phyloP scores from a whole-genome alignment of 2,329 filamentous ascomycete genomes.

The Metarhizium rileyi region DNA sequence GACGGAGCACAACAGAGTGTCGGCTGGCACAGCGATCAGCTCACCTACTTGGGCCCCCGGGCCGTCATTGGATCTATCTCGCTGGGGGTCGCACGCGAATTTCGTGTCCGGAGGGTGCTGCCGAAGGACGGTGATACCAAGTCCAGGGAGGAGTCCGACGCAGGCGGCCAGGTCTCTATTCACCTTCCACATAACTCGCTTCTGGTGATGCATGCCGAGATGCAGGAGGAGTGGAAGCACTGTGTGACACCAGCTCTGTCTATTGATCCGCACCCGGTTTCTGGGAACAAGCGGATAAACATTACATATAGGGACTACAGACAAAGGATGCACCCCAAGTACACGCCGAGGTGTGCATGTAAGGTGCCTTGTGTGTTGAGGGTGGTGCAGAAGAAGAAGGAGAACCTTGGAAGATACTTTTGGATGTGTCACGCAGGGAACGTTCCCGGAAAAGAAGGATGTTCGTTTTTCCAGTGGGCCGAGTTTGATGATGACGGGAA shows the following conservation, averaged over 20 bases:
- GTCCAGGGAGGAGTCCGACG: conserved; percentile 42
- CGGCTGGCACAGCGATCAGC: conserved; percentile 85
- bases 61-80: conserved; percentile 85
- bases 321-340: conserved; percentile 61
- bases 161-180: conserved; percentile 79
- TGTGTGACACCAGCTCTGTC: conserved; percentile 63
- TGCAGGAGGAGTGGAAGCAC: conserved; percentile 98
- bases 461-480: conserved; percentile 76
- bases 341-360: conserved; percentile 72
- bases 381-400: conserved; percentile 69
- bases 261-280: conserved; percentile 76
- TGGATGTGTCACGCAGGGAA: conserved; percentile 86
- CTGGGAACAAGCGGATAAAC: conserved; percentile 76
- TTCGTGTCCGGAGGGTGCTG: conserved; percentile 71
- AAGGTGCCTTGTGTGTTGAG: conserved; percentile 58
- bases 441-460: conserved; percentile 58
- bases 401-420: conserved; percentile 73
- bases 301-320: conserved; percentile 89
- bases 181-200: conserved; percentile 92
- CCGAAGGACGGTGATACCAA: conserved; percentile 40
- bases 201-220: conserved; percentile 92
- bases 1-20: conserved; percentile 71
- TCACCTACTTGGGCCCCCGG: conserved; percentile 85
- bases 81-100: conserved; percentile 85
- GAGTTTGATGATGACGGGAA: conserved; percentile 80